Conservation (phyloP, 179 eudicot genomes). For the Sideroxylon spinosum region DNA sequence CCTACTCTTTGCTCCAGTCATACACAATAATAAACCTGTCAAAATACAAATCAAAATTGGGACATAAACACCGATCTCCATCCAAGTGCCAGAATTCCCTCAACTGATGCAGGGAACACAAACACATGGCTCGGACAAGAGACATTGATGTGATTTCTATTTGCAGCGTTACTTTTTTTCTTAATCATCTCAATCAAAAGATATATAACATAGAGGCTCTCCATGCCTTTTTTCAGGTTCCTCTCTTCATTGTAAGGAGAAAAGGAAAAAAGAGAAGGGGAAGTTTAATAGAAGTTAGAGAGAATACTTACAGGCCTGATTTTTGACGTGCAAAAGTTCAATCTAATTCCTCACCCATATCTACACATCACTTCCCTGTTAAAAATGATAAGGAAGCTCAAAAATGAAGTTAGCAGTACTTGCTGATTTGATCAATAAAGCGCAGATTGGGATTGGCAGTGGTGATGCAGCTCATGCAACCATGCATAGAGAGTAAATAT, state of each 20-base stretch:
- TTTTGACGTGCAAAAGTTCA: neutral
- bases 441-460: too few relatives aligned
- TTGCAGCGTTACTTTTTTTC: neutral
- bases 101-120: neutral
- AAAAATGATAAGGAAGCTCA: constrained; percentile 6
- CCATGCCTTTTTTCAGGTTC: neutral
- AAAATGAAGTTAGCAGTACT: constrained; percentile 4
- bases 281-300: neutral
- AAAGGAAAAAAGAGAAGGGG: neutral
- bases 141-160: neutral
- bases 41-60: neutral
- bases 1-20: neutral
- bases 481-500: too few relatives aligned
- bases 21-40: neutral
- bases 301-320: constrained; percentile 3
- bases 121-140: neutral
- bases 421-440: neutral
- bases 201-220: neutral
- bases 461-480: too few relatives aligned
- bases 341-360: neutral
- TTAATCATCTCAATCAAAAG: neutral
- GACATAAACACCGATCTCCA: constrained; percentile 7
- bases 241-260: constrained; percentile 1
- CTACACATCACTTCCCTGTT: constrained; percentile 1
- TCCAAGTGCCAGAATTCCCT: constrained; percentile 6